Evolutionary conservation across 139 green algal species (phyloP).

Genomic region (Diplosphaera chodatii): DNA sequence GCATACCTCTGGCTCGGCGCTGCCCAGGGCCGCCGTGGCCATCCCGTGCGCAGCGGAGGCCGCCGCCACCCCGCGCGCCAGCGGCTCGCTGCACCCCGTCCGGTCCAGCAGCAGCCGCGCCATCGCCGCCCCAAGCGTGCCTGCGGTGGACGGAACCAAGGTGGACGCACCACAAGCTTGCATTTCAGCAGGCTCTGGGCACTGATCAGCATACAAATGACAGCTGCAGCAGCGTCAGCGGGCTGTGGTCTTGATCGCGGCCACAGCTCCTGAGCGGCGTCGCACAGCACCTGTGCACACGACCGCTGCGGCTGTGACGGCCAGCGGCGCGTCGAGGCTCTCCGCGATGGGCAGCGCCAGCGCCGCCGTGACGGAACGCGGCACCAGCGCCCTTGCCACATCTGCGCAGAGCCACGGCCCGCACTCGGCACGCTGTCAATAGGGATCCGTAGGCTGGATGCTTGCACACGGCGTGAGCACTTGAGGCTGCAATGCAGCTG

Average conservation of each 20-base stretch:
- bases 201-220: not conserved
- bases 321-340: conserved; percentile 48
- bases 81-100: conserved; percentile 68
- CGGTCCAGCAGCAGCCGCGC: conserved; percentile 56
- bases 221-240: not conserved
- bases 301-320: conserved; percentile 77
- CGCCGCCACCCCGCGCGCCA: conserved; percentile 68
- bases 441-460: too few species aligned
- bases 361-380: conserved; percentile 76
- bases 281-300: conserved; percentile 67
- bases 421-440: not conserved
- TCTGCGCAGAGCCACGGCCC: conserved; percentile 10
- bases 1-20: conserved; percentile 4
- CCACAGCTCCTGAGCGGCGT: too few species aligned
- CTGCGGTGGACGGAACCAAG: not conserved
- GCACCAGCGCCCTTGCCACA: conserved; percentile 61
- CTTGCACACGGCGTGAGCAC: too few species aligned
- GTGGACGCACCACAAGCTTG: not conserved
- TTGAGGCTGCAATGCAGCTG: too few species aligned
- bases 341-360: conserved; percentile 78
- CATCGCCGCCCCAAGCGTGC: conserved; percentile 69
- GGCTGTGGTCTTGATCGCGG: not conserved
- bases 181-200: not conserved
- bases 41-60: conserved; percentile 71
- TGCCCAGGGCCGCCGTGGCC: conserved; percentile 77